Evolutionary conservation across 176 grass and related monocot genomes (phyloP).

Genomic region (Bolboschoenus planiculmis): DNA sequence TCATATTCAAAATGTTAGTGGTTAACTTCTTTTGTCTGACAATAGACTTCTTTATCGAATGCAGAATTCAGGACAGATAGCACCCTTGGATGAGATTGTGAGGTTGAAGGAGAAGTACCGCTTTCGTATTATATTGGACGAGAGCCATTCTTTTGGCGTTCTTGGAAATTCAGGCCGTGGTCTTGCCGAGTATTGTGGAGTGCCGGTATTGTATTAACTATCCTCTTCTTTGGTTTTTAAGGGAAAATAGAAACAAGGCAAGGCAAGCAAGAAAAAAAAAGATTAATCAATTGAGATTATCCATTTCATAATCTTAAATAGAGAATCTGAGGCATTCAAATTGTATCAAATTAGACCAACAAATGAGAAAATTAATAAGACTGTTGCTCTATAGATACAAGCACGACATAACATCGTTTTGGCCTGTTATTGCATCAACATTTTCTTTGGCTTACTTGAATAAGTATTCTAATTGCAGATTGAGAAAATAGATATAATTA

Average conservation of each 20-base stretch:
- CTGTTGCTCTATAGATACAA: not conserved
- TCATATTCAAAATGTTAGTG: not conserved
- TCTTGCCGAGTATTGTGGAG: slow-evolving; percentile 83
- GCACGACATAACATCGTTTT: not conserved
- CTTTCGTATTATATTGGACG: slow-evolving; percentile 81
- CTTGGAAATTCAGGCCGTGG: slow-evolving; percentile 77
- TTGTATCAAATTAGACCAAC: not conserved
- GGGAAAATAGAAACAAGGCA: not conserved
- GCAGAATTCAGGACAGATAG: slow-evolving; percentile 92
- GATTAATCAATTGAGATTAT: not conserved
- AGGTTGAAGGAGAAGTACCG: slow-evolving; percentile 83
- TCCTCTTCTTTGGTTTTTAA: not conserved
- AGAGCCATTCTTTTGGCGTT: slow-evolving; percentile 83
- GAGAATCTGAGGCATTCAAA: not conserved
- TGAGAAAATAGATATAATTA: slow-evolving; percentile 97
- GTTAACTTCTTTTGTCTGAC: not conserved
- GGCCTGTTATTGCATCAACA: not conserved
- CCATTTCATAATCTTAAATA: not conserved
- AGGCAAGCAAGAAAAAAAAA: not conserved
- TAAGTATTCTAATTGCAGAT: slow-evolving; percentile 38
- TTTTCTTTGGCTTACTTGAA: slow-evolving; percentile 9
- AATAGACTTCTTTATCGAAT: not conserved
- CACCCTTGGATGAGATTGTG: slow-evolving; percentile 87
- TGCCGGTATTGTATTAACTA: slow-evolving; percentile 39
- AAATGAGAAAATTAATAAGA: not conserved